Conservation (phyloP, 2,329 filamentous ascomycete genomes). For the Pyrenophora teres region DNA sequence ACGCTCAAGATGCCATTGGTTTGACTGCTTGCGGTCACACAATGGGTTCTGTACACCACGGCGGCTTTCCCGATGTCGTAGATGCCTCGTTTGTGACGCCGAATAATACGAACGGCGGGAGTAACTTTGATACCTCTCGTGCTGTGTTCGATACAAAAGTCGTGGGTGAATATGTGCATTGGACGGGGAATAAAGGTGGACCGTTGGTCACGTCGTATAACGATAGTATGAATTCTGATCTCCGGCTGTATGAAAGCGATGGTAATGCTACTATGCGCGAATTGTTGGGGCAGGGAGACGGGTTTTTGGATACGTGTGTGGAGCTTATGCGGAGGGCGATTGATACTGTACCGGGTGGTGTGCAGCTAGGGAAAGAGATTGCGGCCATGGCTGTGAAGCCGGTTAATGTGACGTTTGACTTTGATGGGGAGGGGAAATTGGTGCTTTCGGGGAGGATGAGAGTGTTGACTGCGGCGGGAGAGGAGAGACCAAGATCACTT, state of each 20-base stretch:
- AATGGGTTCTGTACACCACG: slow-evolving; percentile 35
- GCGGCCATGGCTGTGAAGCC: not conserved
- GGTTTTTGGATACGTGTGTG: slow-evolving; percentile 7
- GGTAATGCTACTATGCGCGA: slow-evolving; percentile 30
- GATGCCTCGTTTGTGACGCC: slow-evolving; percentile 18
- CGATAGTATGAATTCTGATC: slow-evolving; percentile 31
- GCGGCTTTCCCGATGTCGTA: slow-evolving; percentile 35
- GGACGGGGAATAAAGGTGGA: slow-evolving; percentile 29
- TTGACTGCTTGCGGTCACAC: slow-evolving; percentile 39
- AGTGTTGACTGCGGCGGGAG: not conserved
- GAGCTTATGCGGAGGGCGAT: slow-evolving; percentile 11
- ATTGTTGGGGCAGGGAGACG: slow-evolving; percentile 11
- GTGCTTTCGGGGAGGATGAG: slow-evolving; percentile 2
- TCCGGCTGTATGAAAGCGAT: slow-evolving; percentile 34
- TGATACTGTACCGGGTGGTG: slow-evolving; percentile 11
- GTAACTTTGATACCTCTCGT: slow-evolving; percentile 35
- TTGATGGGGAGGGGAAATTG: not conserved
- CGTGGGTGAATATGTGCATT: slow-evolving; percentile 33
- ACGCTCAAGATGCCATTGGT: slow-evolving; percentile 28
- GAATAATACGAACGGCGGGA: slow-evolving; percentile 28
- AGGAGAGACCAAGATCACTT: not conserved
- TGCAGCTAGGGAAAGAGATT: not conserved
- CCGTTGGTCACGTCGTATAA: slow-evolving; percentile 31
- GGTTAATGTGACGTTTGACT: not conserved
- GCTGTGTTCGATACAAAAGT: slow-evolving; percentile 32